phyloP scores from a whole-genome alignment of 2,329 filamentous ascomycete species.

The Fusarium lyarnte region DNA sequence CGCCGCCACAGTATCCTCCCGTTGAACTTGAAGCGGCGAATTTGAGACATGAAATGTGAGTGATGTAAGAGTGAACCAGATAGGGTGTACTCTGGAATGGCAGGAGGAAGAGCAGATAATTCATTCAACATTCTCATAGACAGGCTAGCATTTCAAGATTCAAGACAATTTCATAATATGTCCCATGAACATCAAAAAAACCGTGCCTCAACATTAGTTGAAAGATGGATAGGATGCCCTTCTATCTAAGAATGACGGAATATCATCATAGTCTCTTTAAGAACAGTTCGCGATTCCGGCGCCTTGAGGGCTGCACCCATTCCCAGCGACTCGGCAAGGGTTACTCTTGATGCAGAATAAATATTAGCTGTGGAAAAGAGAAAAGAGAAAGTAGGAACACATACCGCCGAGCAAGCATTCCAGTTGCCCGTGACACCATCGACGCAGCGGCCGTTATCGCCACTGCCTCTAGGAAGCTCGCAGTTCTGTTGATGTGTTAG shows the following conservation, averaged over 20 bases:
- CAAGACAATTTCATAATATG: rapidly evolving
- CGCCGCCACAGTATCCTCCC: not conserved
- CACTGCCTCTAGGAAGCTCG: not conserved
- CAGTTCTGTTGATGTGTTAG: not conserved
- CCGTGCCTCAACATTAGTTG: too few relatives aligned
- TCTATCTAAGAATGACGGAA: too few relatives aligned
- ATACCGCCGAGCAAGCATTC: not conserved
- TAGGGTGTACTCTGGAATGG: too few relatives aligned
- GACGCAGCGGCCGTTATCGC: not conserved
- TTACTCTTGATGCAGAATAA: not conserved
- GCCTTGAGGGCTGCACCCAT: not conserved
- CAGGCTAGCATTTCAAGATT: not conserved
- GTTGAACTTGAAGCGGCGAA: not conserved
- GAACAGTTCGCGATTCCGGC: not conserved
- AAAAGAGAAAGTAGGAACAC: not conserved
- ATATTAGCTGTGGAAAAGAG: not conserved
- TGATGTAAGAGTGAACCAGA: rapidly evolving
- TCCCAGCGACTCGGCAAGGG: not conserved
- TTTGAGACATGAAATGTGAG: not conserved
- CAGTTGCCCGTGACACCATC: not conserved
- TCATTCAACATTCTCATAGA: too few relatives aligned
- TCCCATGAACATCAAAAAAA: too few relatives aligned
- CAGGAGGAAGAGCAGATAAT: rapidly evolving
- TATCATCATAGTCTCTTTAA: too few relatives aligned
- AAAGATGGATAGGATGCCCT: too few relatives aligned